A percentile compares a stretch with the other conserved stretches of the same genome.
Conservation (phyloP, 495 filamentous ascomycete species). For the Aspergillus egyptiacus region DNA sequence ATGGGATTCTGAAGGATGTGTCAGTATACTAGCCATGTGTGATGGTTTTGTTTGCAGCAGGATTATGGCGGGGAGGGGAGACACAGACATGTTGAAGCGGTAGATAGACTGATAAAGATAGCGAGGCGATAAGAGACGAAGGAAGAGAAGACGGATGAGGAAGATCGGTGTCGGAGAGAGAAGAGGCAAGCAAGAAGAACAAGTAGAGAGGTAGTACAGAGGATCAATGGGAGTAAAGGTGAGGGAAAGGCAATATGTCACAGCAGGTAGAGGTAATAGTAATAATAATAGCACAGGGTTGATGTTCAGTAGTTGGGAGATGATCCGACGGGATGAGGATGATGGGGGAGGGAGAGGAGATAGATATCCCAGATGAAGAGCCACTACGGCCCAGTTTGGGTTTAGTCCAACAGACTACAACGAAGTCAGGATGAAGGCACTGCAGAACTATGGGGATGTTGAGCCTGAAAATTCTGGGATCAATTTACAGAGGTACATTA, state of each 20-base stretch:
- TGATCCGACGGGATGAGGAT: constrained; percentile 6
- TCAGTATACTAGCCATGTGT: constrained; percentile 7
- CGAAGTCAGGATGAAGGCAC: constrained; percentile 10
- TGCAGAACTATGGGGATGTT: not conserved
- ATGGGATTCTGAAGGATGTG: constrained; percentile 1
- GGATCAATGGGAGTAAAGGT: not conserved
- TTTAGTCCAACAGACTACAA: constrained; percentile 12
- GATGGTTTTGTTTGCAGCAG: not conserved
- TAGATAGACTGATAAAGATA: no score
- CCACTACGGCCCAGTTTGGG: constrained; percentile 9
- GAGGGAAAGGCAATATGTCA: not conserved
- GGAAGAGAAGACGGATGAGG: not conserved
- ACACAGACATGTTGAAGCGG: not conserved
- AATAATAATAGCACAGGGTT: constrained; percentile 1
- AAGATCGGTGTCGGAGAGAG: not conserved
- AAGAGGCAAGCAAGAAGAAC: not conserved
- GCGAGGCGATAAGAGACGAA: constrained; percentile 4
- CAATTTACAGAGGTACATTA: not conserved
- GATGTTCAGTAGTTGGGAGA: no score
- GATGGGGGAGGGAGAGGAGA: constrained; percentile 10
- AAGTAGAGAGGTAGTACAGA: constrained; percentile 7
- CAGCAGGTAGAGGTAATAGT: not conserved
- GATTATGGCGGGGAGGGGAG: constrained; percentile 6
- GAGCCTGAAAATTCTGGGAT: not conserved
- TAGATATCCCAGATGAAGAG: constrained; percentile 15